Evolutionary conservation across 2,329 filamentous ascomycete genomes (phyloP).

Genomic region (Colletotrichum camelliae): DNA sequence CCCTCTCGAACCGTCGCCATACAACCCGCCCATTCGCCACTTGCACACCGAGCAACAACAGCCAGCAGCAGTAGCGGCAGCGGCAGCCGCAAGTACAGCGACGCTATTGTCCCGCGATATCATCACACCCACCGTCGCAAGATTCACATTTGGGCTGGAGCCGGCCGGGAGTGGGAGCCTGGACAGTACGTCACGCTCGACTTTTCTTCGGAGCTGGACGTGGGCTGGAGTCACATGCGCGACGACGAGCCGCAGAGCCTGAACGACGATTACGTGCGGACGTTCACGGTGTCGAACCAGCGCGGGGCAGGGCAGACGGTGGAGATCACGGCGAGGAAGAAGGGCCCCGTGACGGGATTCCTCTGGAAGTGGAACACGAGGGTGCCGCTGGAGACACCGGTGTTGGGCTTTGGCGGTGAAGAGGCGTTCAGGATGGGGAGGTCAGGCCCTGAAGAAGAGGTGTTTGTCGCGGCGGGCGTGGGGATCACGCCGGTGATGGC

Average conservation of each 20-base stretch:
- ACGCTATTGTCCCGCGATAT: conserved; percentile 61
- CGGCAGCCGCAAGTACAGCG: conserved; percentile 41
- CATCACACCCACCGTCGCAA: conserved; percentile 70
- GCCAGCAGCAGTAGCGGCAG: neutral
- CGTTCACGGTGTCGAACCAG: conserved; percentile 78
- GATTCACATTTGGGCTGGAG: conserved; percentile 60
- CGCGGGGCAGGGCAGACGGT: conserved; percentile 52
- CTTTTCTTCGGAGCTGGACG: conserved; percentile 71
- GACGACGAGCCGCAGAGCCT: conserved; percentile 79
- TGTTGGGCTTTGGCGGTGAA: conserved; percentile 77
- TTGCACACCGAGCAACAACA: conserved; percentile 59
- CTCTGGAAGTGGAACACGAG: conserved; percentile 64
- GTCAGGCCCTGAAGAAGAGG: conserved; percentile 31
- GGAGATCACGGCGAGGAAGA: conserved; percentile 74
- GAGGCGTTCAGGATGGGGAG: conserved; percentile 40
- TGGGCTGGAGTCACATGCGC: conserved; percentile 83
- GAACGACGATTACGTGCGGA: conserved; percentile 85
- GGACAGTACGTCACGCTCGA: conserved; percentile 83
- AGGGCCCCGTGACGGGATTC: conserved; percentile 72
- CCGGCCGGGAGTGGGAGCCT: conserved; percentile 56
- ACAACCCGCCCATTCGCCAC: conserved; percentile 76
- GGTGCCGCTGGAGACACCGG: conserved; percentile 64
- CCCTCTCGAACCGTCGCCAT: conserved; percentile 69
- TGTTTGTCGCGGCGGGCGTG: conserved; percentile 80
- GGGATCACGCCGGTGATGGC: conserved; percentile 84